Base-by-base conservation (phyloP, 208 protist genomes). In the Crithidia brevicula region DNA sequence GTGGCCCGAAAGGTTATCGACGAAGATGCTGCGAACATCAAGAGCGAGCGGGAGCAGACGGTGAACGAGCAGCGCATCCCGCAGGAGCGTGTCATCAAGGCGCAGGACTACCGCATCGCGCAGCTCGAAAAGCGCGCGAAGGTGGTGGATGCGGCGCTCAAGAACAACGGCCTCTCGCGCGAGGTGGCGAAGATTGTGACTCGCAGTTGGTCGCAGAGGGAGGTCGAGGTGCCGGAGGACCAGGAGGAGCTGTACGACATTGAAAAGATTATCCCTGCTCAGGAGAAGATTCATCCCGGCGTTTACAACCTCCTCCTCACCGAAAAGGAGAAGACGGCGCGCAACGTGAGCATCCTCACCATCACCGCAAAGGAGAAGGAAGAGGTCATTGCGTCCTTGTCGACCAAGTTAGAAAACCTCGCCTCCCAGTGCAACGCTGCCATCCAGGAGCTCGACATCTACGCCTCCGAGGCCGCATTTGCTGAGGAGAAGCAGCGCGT, bases 1-100 rank as follows among this genome's bases (percentile, higher is more conserved):
- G 58, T 69, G 31, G 71, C 82, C 4, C 76, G 75, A 43, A 76
- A 76, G 25, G 25, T 90, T 5, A 83, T 92, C 65, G 78, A 91
- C 43, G 72, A 90, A 60, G 81, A 88, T 50, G 78, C 83, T 20
- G 62, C 57, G 13, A 69, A 79, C 36, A 70, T 95, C 49, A 83
- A 84, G 62, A 59, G 56, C 18, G 79, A 86, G 54, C 79, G 79
- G 67, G 72, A 82, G 46, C 79, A 83, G 36, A 82, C 77, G 2
- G 70, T 89, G 13, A 83, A 79, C 53, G 78, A 74, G 47, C 70
- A 85, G 61, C 82, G 88, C 56, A 82, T 81, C 43, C 79, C 81
- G 18, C 87, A 93, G 65, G 90, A 95, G 50, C 82, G 87, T 10
- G 84, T 95, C n/a, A 81, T 95, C 18, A 95, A 95, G 67, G 87